Percentiles rank a stretch among this genome's conserved stretches.
These are phyloP conservation scores for Penicillium paxilli DNA, from an alignment of 495 filamentous ascomycete species.

Conservation along the genomic window DNA sequence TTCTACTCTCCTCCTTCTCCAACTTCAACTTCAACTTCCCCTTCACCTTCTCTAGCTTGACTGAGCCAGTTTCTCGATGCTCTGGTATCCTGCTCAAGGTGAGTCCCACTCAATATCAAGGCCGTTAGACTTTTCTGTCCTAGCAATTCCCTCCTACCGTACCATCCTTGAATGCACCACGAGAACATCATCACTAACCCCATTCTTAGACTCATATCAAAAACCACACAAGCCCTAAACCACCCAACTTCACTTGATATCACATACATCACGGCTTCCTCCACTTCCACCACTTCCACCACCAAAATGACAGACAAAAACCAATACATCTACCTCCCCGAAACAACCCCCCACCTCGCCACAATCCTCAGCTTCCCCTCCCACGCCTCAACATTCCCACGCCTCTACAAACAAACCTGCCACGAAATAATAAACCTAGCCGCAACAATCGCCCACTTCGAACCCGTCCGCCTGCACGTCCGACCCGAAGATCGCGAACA, in stretches of 20 bases:
- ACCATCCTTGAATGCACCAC: too few species aligned
- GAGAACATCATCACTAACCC: too few species aligned
- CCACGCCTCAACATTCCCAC: conserved; percentile 23
- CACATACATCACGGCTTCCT: neutral
- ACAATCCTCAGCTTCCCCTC: conserved; percentile 39
- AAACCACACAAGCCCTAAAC: neutral
- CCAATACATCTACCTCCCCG: conserved; percentile 25
- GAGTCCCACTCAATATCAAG: too few species aligned
- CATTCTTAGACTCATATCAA: too few species aligned
- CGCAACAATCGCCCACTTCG: conserved; percentile 31
- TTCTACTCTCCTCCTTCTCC: too few species aligned
- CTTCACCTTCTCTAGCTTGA: too few species aligned
- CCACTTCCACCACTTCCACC: too few species aligned
- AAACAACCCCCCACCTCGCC: conserved; percentile 29
- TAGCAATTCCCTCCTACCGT: too few species aligned
- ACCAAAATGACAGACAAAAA: neutral
- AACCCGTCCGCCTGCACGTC: conserved; percentile 34
- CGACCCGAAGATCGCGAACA: conserved; percentile 22
- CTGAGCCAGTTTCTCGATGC: too few species aligned
- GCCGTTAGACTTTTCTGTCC: too few species aligned
- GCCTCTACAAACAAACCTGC: conserved; percentile 22
- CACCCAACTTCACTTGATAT: neutral
- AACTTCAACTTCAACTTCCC: too few species aligned
- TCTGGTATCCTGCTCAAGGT: too few species aligned
- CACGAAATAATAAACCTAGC: conserved; percentile 32